Evolutionary conservation across 2,329 filamentous ascomycete genomes (phyloP).

Genomic region (Diaporthe velutina): DNA sequence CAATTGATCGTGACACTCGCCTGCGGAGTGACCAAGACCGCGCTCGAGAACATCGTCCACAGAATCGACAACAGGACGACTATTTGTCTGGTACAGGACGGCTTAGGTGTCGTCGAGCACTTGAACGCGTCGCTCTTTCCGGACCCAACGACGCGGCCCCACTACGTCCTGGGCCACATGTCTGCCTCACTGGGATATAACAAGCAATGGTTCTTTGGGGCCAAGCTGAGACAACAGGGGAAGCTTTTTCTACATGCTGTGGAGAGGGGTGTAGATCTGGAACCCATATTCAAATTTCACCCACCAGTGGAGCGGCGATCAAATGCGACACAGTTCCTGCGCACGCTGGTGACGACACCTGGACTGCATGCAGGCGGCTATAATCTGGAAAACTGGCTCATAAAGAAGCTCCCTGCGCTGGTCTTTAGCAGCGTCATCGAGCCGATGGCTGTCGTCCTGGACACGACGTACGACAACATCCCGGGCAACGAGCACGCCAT

Average conservation of each 20-base stretch:
- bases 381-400: constrained; percentile 72
- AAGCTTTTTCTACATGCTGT: constrained; percentile 51
- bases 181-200: constrained; percentile 61
- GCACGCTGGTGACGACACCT: constrained; percentile 72
- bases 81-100: constrained; percentile 51
- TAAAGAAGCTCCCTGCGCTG: constrained; percentile 82
- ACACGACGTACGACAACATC: constrained; percentile 80
- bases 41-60: constrained; percentile 45
- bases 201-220: constrained; percentile 53
- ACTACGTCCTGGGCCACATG: constrained; percentile 79
- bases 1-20: constrained; percentile 50
- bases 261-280: constrained; percentile 35
- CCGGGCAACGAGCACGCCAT: constrained; percentile 75
- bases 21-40: constrained; percentile 43
- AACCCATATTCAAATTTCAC: constrained; percentile 40
- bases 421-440: constrained; percentile 84
- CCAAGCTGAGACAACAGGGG: constrained; percentile 52
- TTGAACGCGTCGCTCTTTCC: constrained; percentile 80
- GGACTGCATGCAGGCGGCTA: constrained; percentile 72
- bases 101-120: constrained; percentile 83
- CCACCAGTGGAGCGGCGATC: constrained; percentile 44
- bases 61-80: constrained; percentile 50
- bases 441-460: constrained; percentile 83
- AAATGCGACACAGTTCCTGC: constrained; percentile 67
- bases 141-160: constrained; percentile 74